Base-by-base conservation (phyloP, 1,139 yeast genomes). In the Kodamaea arcana region DNA sequence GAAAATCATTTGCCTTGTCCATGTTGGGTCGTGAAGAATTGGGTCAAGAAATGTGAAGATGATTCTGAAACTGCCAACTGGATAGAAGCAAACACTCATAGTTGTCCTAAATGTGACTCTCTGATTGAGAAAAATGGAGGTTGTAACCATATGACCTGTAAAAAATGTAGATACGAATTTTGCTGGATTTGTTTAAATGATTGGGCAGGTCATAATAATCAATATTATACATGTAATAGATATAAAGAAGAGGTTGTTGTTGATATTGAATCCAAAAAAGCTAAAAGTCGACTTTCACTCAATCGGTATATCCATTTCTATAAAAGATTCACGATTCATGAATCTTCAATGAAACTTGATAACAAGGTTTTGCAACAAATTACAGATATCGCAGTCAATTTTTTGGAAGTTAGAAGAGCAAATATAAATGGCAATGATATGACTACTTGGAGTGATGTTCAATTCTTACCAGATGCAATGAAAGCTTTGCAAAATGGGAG, bases 101-200 rank as follows among this genome's bases (percentile, higher is more conserved):
- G 77, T 33, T 92, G 98, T 54, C 90, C 94, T 3, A 65, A 71
- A 43, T 82, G 92, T 57, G 59, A 56, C 15, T 54, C 80, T 0
- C 44, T 49, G 1, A 81, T 81, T 41, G 88, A 85, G 50, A 84
- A 90, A 53, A 83, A 83, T 53, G 97, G 97, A 21, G 97, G 97
- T 0, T 92, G 97, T 60, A 90, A 92, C 60, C 98, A 92, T 60
- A 90, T 92, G 96, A 74, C 80, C 0, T 92, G 99, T 56, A 67
- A 75, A 4, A 82, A 80, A 42, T 92, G 99, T 57, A 56, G 58
- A 10, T 62, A 77, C 53, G 86, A 90, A 51, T 92, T 88, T 55
- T 92, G 99, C 56, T 92, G 99, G 99, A 80, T 88, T 32, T 92
- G 99, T 57, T 58, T 78, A 47, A 82, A 81, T 6, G 72, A 67